Evolutionary conservation across 1,284 basidiomycete genomes (phyloP).

Genomic region (Inonotus hispidus): DNA sequence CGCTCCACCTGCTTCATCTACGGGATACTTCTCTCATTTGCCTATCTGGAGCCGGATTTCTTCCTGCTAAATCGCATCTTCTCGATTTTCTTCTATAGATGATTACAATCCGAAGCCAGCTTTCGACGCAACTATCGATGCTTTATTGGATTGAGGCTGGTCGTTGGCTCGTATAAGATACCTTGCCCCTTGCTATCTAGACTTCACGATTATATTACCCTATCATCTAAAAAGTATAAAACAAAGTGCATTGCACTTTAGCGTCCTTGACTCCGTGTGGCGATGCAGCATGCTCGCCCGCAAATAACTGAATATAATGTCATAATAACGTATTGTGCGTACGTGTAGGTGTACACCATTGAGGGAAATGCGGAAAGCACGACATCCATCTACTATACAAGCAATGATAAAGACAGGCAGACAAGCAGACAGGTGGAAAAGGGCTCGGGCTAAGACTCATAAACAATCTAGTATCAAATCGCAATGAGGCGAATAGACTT

Average conservation of each 20-base stretch:
- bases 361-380: not conserved
- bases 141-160: not conserved
- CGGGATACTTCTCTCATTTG: not conserved
- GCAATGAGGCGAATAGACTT: too few species aligned
- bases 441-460: not conserved
- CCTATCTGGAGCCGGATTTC: not conserved
- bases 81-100: not conserved
- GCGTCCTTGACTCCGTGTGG: too few species aligned
- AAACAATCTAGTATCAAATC: not conserved
- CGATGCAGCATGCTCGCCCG: too few species aligned
- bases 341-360: not conserved
- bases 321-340: not conserved
- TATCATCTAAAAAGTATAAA: too few species aligned
- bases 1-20: not conserved
- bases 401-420: not conserved
- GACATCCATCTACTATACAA: not conserved
- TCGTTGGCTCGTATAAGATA: too few species aligned
- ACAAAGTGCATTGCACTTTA: too few species aligned
- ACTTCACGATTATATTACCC: too few species aligned
- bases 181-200: too few species aligned
- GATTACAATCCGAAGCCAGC: conserved; percentile 11
- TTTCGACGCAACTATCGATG: conserved; percentile 8
- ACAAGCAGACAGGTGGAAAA: not conserved
- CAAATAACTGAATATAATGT: not conserved
- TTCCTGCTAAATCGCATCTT: too few species aligned